Conservation (phyloP, 2,329 filamentous ascomycete species). For the Ophiocordyceps camponoti-floridani region DNA sequence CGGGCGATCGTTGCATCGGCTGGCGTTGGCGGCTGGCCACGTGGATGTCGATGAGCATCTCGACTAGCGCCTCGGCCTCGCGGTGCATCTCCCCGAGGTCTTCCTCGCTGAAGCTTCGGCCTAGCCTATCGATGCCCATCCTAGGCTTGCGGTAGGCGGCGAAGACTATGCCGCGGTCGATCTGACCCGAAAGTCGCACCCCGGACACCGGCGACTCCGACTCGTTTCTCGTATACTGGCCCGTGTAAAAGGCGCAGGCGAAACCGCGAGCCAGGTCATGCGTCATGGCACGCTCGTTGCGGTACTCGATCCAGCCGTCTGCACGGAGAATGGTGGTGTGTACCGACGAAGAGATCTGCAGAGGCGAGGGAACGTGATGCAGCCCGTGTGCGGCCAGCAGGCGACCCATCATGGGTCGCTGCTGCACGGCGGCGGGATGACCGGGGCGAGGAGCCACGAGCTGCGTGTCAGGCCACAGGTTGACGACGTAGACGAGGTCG, state of each 20-base stretch:
- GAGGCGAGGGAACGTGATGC: constrained; percentile 29
- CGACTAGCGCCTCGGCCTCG: constrained; percentile 33
- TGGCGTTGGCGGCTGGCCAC: constrained; percentile 18
- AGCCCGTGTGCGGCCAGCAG: constrained; percentile 37
- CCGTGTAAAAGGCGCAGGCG: constrained; percentile 33
- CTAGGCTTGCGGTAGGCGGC: constrained; percentile 34
- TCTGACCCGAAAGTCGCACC: constrained; percentile 8
- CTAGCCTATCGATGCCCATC: constrained; percentile 16
- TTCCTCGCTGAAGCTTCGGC: constrained; percentile 14
- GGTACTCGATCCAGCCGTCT: constrained; percentile 34
- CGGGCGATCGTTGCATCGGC: constrained; percentile 8
- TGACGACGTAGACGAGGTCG: constrained; percentile 40
- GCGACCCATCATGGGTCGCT: constrained; percentile 23
- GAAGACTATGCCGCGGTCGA: constrained; percentile 36
- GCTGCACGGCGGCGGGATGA: no score
- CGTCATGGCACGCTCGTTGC: constrained; percentile 19
- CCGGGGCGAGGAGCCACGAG: no score
- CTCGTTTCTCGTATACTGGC: constrained; percentile 13
- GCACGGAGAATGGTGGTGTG: constrained; percentile 30
- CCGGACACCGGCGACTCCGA: constrained; percentile 9
- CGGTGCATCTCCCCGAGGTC: constrained; percentile 27
- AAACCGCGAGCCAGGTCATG: constrained; percentile 33
- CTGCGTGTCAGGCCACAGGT: constrained; percentile 29
- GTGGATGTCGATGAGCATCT: constrained; percentile 33
- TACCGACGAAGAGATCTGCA: constrained; percentile 30